Evolutionary conservation across 495 filamentous ascomycete genomes (phyloP), one percentile per base, ranked within the genome.

Genomic region (Aspergillus saccharolyticus): DNA sequence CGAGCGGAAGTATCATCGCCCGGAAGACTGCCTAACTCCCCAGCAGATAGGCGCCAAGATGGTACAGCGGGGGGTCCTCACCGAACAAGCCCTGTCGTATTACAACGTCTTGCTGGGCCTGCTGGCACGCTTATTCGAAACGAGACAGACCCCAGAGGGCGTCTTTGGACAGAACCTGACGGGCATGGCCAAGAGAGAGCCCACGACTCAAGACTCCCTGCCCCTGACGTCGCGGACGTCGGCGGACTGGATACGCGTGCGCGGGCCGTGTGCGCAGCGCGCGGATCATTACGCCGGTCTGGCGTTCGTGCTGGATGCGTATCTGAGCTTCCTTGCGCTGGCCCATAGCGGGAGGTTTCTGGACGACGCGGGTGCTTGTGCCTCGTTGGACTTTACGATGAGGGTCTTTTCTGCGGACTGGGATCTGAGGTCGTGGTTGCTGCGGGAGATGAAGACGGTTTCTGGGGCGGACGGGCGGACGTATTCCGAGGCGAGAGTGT

Each of bases 331-430:
- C 16, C 30, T 52, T 18, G 28, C 57, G n/a, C 20, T 54, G 25
- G 17, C 45, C 19, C 51, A 59, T 52, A 54, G 44, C 21, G n/a
- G 25, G 21, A 42, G 50, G 44, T 59, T 59, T 28, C 42, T 59
- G 9, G 57, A 59, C 19, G 57, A 59, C 45, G 52, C 25, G 18
- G 44, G 8, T 1, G 57, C 52, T 3, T 55, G 52, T 21, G 39
- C 52, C 15, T 55, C 44, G 17, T 49, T 59, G 52, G 57, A 59
- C 42, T 59, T 59, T 33, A 18, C 57, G 30, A 21, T 59, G 18
- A 2, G 57, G 44, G 18, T 59, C 7, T 59, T 55, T 21, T 21
- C 19, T 4, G 16, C 45, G 3, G 19, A 28, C 5, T 22, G n/a
- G n/a, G 18, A 18, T 19, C 1, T 59, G 25, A 21, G 14, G 5